Conservation (phyloP, 1,284 basidiomycete species). For the Tylopilus orsonianus region DNA sequence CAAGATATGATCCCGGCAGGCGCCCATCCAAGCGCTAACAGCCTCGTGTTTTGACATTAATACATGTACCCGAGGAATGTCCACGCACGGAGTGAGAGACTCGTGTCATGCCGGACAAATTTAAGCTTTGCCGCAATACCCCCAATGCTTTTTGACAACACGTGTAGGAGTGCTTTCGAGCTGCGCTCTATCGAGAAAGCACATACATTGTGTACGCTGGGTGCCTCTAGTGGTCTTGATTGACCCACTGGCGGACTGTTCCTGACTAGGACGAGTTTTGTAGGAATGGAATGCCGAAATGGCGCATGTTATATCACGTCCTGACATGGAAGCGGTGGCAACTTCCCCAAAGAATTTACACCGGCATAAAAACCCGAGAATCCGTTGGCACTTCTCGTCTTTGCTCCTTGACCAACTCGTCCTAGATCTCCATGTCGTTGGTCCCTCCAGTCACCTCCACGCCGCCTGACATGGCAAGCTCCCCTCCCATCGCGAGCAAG, state of each 20-base stretch:
- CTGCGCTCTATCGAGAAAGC: neutral
- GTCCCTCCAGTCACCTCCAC: constrained; percentile 25
- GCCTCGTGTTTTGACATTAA: too few species aligned
- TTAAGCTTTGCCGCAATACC: constrained; percentile 2
- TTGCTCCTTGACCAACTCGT: constrained; percentile 26
- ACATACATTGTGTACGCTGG: neutral
- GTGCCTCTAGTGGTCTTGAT: neutral
- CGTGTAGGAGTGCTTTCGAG: neutral
- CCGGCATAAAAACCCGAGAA: constrained; percentile 28
- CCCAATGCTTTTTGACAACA: constrained; percentile 24
- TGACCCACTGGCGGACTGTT: neutral
- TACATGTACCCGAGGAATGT: too few species aligned
- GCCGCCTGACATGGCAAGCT: constrained; percentile 25
- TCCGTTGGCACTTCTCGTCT: constrained; percentile 6
- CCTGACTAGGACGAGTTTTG: neutral
- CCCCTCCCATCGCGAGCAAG: constrained; percentile 29
- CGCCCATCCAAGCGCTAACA: neutral
- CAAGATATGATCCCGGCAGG: neutral
- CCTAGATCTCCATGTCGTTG: constrained; percentile 28
- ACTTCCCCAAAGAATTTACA: constrained; percentile 39
- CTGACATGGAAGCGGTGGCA: constrained; percentile 28
- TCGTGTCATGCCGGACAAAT: neutral
- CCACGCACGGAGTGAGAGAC: too few species aligned
- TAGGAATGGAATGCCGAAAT: neutral
- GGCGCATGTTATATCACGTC: constrained; percentile 3